phyloP scores from a whole-genome alignment of 805 yeast species.

The Candida yuanshanica region DNA sequence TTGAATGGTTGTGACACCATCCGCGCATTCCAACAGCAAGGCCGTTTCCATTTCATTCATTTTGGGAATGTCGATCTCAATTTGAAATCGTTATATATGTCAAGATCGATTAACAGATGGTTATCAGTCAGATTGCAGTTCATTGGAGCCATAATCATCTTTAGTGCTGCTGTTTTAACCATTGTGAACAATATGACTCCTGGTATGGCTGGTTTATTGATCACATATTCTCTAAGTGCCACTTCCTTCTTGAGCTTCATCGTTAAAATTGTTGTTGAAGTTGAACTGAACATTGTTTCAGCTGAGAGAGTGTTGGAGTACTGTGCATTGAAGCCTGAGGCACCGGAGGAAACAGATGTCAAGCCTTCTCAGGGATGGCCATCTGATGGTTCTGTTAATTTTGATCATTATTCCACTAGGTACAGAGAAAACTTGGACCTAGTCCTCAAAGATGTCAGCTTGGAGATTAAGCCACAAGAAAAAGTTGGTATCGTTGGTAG shows the following conservation, averaged over 20 bases:
- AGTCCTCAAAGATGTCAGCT: constrained; percentile 43
- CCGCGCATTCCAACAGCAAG: constrained; percentile 65
- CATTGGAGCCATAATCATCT: constrained; percentile 51
- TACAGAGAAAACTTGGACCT: constrained; percentile 57
- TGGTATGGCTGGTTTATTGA: constrained; percentile 58
- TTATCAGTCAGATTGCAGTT: constrained; percentile 53
- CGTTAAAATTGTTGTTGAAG: constrained; percentile 56
- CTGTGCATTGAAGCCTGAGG: constrained; percentile 40
- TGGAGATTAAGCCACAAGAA: constrained; percentile 47
- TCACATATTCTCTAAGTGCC: constrained; percentile 57
- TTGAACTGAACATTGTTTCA: constrained; percentile 58
- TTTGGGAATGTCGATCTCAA: constrained; percentile 69
- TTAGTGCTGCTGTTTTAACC: constrained; percentile 45
- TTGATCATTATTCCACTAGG: constrained; percentile 48
- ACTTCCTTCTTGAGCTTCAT: constrained; percentile 49
- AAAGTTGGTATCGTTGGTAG: constrained; percentile 73
- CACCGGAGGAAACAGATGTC: constrained; percentile 38
- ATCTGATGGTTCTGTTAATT: constrained; percentile 40
- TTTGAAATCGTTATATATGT: constrained; percentile 63
- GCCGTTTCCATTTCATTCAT: constrained; percentile 57
- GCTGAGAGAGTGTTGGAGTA: constrained; percentile 67
- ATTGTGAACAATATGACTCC: constrained; percentile 42
- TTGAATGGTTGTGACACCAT: constrained; percentile 73
- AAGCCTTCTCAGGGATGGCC: constrained; percentile 55
- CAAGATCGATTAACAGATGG: constrained; percentile 68